A percentile compares a stretch with the other conserved stretches of the same genome.
These are phyloP conservation scores for Polygonum maritimum DNA, from an alignment of 148 eudicot genomes.

Conservation along the genomic window DNA sequence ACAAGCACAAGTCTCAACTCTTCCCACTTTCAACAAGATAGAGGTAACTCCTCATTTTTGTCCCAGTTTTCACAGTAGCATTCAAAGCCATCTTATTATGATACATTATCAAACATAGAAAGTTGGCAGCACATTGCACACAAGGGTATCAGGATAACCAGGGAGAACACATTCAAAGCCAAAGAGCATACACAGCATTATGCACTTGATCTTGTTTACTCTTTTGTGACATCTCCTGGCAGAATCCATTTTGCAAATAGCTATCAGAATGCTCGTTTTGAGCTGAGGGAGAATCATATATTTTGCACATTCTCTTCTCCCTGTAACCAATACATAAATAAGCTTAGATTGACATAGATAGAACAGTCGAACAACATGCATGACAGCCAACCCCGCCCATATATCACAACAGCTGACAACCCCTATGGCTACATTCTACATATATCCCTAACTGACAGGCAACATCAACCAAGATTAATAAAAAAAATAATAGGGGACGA, in stretches of 20 bases:
- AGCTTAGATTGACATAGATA: not conserved
- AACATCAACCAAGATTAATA: not conserved
- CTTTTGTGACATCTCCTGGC: not conserved
- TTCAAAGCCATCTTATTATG: not conserved
- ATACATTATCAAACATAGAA: not conserved
- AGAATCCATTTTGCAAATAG: slow-evolving; percentile 1
- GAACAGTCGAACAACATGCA: not conserved
- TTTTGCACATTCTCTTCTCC: not conserved
- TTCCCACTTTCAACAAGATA: not conserved
- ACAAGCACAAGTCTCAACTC: not conserved
- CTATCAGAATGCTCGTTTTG: not conserved
- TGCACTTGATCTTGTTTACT: slow-evolving; percentile 5
- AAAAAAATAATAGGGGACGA: not conserved
- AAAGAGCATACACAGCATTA: not conserved
- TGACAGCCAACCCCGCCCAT: not conserved
- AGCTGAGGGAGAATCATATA: not conserved
- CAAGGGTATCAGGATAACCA: not conserved
- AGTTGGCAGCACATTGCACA: not conserved
- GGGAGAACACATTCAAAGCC: not conserved
- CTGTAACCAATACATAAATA: not conserved
- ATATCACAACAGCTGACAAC: not conserved
- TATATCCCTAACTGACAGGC: not conserved
- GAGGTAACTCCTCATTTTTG: not conserved
- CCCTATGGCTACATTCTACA: not conserved
- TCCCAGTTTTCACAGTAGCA: not conserved